Evolutionary conservation across 805 yeast genomes (phyloP), one percentile per base, ranked within the genome.

Genomic region (Ogataea allantospora): DNA sequence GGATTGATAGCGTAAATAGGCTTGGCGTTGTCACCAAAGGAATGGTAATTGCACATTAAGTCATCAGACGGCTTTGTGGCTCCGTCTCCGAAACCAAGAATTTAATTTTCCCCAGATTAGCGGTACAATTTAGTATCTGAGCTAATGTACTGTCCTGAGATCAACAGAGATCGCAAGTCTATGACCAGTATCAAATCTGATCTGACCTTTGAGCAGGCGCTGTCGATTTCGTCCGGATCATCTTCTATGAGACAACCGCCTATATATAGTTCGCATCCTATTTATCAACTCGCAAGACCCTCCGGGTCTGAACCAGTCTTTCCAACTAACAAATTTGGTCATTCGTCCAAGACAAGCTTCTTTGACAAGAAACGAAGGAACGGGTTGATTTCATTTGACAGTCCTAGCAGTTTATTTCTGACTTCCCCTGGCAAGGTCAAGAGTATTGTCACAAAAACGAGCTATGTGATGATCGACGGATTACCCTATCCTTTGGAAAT

Each of bases 401-500:
- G 37, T 31, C 22, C 35, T 2, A 8, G 24, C 14, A 35, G 30
- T n/a, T 14, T 36, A n/a, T 24, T 35, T 9, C 29, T 23, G 8
- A 28, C 42, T 2, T 21, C 26, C 7, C 24, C 38, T 3, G 38
- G 39, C 17, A 47, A 24, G 31, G 17, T 44, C 5, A 27, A 29
- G 15, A 26, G 19, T n/a, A 10, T 26, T 7, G 27, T 22, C 14
- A 16, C 35, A 13, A 38, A 40, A 13, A 43, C 46, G 9, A 45
- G 44, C 12, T 55, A 48, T 27, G 38, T 57, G 10, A 39, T 56
- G 31, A 40, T 57, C 14, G 44, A 58, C 29, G 57, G 54, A 4
- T 31, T 57, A 6, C 63, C 63, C 3, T 58, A 47, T 39, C 63
- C 63, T 6, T 26, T 45, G 7, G 52, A 50, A 23, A 44, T 58